A percentile compares a stretch with the other conserved stretches of the same genome.
phyloP scores from a whole-genome alignment of 345 rosid genomes.

The Pugionium dolabratum region DNA sequence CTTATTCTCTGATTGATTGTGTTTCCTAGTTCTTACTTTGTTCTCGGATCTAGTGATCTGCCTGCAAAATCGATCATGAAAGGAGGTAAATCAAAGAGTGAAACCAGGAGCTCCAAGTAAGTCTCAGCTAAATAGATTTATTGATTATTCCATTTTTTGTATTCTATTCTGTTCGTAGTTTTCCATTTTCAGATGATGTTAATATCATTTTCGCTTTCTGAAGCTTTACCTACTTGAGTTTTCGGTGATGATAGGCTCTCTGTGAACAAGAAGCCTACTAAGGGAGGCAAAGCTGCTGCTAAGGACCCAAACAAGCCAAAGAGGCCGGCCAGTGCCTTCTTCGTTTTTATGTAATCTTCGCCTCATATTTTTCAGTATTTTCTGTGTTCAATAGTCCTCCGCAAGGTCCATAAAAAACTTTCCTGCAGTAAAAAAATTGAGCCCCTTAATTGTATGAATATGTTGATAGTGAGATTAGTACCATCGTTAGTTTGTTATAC shows the following conservation, averaged over 20 bases:
- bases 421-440: no score
- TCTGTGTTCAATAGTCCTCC: not conserved
- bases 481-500: not conserved
- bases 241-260: slow-evolving; percentile 56
- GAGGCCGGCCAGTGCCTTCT: slow-evolving; percentile 78
- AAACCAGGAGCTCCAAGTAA: slow-evolving; percentile 71
- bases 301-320: slow-evolving; percentile 77
- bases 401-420: no score
- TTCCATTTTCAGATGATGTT: slow-evolving; percentile 43
- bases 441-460: no score
- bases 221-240: slow-evolving; percentile 6
- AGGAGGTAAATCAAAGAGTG: slow-evolving; percentile 87
- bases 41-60: slow-evolving; percentile 31
- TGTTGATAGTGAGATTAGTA: slow-evolving; percentile 19
- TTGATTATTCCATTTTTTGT: not conserved
- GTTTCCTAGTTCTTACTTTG: not conserved
- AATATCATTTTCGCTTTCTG: not conserved
- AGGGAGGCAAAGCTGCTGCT: slow-evolving; percentile 52
- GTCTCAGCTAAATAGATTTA: slow-evolving; percentile 27
- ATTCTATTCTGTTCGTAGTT: not conserved
- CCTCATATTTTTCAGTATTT: not conserved
- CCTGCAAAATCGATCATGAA: slow-evolving; percentile 73
- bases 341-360: slow-evolving; percentile 76
- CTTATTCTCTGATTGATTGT: not conserved
- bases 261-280: slow-evolving; percentile 68